phyloP scores from a whole-genome alignment of 1,284 basidiomycete genomes.

The Irpex lacteus region DNA sequence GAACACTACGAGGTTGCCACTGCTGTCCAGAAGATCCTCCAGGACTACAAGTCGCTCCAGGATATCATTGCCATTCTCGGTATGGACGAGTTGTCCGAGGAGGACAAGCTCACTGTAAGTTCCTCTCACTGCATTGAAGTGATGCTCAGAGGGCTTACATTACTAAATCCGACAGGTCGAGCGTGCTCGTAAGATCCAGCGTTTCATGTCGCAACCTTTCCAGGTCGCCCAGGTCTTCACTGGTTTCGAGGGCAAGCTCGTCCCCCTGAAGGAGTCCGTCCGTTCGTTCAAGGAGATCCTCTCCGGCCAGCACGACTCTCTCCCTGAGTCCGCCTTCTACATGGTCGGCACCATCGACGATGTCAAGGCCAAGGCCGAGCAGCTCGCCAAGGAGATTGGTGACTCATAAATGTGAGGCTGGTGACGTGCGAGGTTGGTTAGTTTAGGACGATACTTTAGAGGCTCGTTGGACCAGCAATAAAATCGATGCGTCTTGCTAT shows the following conservation, averaged over 20 bases:
- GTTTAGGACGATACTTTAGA: neutral
- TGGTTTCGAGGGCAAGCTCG: slow-evolving; percentile 96
- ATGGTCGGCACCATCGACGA: slow-evolving; percentile 94
- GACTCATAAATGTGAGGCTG: slow-evolving; percentile 40
- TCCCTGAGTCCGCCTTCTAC: slow-evolving; percentile 95
- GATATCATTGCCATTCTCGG: slow-evolving; percentile 96
- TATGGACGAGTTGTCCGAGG: slow-evolving; percentile 99
- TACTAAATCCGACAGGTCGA: slow-evolving; percentile 51
- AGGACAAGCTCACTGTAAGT: slow-evolving; percentile 97
- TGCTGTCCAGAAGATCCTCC: slow-evolving; percentile 96
- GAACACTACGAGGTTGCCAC: slow-evolving; percentile 97
- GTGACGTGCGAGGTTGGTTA: slow-evolving; percentile 8
- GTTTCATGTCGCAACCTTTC: slow-evolving; percentile 99
- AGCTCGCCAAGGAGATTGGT: slow-evolving; percentile 90
- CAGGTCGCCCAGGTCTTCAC: slow-evolving; percentile 99
- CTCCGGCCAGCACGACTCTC: slow-evolving; percentile 80
- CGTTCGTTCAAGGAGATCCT: slow-evolving; percentile 97
- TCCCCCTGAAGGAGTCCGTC: slow-evolving; percentile 89
- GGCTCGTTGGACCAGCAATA: slow-evolving; percentile 5
- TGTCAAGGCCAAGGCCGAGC: slow-evolving; percentile 94
- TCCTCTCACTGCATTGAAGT: too few species aligned
- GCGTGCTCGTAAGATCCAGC: slow-evolving; percentile 88
- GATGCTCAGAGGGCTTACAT: too few species aligned
- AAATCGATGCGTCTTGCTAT: slow-evolving; percentile 7
- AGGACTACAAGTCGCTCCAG: slow-evolving; percentile 99